A percentile compares a stretch with the other conserved stretches of the same genome.
These are phyloP conservation scores for Picochlorum sp. DNA, from an alignment of 139 green algal genomes.

Conservation along the genomic window DNA sequence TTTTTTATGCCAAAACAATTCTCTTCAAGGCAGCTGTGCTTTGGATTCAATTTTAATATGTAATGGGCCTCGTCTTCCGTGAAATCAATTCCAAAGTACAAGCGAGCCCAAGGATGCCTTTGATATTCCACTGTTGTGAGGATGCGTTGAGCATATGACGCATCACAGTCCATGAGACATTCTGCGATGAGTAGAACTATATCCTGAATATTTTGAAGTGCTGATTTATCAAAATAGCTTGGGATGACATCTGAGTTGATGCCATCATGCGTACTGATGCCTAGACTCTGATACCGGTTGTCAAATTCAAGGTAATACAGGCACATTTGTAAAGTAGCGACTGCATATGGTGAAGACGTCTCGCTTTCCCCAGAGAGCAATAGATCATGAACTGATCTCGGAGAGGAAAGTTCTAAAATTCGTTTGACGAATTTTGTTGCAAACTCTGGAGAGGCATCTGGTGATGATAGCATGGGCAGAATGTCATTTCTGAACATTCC, in stretches of 20 bases:
- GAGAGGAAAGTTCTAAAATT: too few species aligned
- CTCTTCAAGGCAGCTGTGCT: background rate
- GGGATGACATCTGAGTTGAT: too few species aligned
- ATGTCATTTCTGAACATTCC: too few species aligned
- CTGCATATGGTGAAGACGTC: too few species aligned
- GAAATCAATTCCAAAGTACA: background rate
- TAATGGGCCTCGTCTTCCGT: background rate
- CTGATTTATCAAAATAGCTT: background rate
- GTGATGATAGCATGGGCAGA: too few species aligned
- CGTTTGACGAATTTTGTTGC: too few species aligned
- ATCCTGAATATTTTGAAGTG: background rate
- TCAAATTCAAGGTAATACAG: background rate
- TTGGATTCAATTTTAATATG: background rate
- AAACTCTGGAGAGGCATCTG: too few species aligned
- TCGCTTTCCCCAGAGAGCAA: too few species aligned
- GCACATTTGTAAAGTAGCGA: background rate
- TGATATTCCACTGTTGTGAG: constrained; percentile 2
- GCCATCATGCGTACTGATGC: too few species aligned
- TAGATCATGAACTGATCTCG: too few species aligned
- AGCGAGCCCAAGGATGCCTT: background rate
- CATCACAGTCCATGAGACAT: background rate
- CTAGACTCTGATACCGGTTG: background rate
- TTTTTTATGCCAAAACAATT: background rate
- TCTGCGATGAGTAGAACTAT: background rate
- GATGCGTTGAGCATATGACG: background rate